These are phyloP conservation scores for Fusarium algeriense DNA, from an alignment of 2,329 filamentous ascomycete genomes.

Conservation along the genomic window DNA sequence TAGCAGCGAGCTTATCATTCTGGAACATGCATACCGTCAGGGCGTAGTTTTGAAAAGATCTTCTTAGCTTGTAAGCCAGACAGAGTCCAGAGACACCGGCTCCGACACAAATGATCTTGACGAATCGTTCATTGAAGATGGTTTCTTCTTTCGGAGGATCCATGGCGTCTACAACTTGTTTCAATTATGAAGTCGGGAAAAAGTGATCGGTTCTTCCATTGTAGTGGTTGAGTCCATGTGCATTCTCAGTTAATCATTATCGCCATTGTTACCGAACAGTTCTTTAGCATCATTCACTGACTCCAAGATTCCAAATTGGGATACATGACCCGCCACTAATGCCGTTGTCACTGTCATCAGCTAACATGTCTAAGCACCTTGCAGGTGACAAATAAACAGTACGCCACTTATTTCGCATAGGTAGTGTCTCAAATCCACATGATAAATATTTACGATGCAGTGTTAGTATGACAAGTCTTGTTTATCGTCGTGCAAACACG, in stretches of 20 bases:
- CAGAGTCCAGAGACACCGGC: constrained; percentile 28
- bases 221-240: fast-evolving
- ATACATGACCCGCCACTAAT: background rate
- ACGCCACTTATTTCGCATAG: background rate
- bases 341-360: too few species aligned
- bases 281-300: too few species aligned
- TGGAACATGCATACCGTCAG: background rate
- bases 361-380: background rate
- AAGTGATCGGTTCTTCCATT: background rate
- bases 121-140: constrained; percentile 21
- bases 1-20: fast-evolving
- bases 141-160: constrained; percentile 6
- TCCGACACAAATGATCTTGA: constrained; percentile 27
- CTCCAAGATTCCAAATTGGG: background rate
- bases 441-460: fast-evolving
- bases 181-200: too few species aligned
- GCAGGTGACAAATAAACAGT: background rate
- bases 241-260: fast-evolving
- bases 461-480: background rate
- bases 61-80: constrained; percentile 14
- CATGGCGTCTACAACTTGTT: background rate
- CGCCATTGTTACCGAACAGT: fast-evolving
- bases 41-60: constrained; percentile 13
- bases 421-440: background rate
- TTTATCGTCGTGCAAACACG: background rate